Base-by-base conservation (phyloP, 805 yeast species). In the Candida michaelii region DNA sequence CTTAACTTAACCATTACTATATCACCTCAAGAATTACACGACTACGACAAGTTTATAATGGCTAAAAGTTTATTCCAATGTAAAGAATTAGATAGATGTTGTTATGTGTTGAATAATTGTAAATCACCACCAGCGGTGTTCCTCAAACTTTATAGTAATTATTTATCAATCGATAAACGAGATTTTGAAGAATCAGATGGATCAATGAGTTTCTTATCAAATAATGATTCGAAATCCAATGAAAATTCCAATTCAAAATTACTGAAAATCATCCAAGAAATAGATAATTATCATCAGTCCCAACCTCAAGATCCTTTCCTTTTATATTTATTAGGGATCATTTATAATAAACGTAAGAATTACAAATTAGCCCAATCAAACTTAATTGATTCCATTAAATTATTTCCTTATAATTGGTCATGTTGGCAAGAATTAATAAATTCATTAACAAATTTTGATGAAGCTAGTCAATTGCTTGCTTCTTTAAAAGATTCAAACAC, bases 351-450 rank as follows among this genome's bases (percentile, higher is more conserved):
- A 51, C 83, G 83, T 52, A 80, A 81, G 37, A 80, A 83, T 49
- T 63, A 64, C n/a, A 50, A 65, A 1, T 59, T 67, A 27, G 97
- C 97, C 0, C 80, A 83, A 44, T 69, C 74, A 17, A 67, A 69
- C 34, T 72, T 90, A 24, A 68, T 80, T 23, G 72, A 71, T 36
- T 83, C 97, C 1, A 56, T 91, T 11, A 66, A 74, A 17, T 39
- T 73, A 21, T 89, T 83, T 52, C 96, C 97, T 0, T 85, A 74
- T 60, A 91, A 91, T 60, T 93, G 99, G 99, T 78, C 90, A 42
- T 85, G 93, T 45, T 93, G 97, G 97, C 73, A 76, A 44, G 97
- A 91, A 56, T 68, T 93, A 30, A 66, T 80, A 10, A 67, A 79
- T 3, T 79, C 87, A 40, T 63, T 88, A 21, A 62, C 77, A 6